A percentile compares a stretch with the other conserved stretches of the same genome.
Conservation (phyloP, 129 eudicot species). For the Escallonia rubra region DNA sequence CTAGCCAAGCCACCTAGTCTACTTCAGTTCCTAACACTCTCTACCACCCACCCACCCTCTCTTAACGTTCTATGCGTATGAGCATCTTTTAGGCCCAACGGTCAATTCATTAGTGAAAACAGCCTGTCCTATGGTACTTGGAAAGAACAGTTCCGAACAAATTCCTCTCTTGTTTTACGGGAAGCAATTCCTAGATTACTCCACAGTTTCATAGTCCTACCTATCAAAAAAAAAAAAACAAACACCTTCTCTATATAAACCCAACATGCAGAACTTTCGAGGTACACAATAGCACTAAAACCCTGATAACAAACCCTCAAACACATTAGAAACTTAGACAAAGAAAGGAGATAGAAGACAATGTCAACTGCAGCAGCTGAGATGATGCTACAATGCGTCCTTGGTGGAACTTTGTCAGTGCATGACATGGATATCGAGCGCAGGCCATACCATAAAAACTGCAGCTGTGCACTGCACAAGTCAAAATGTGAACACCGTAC, state of each 20-base stretch:
- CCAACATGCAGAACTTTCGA: background rate
- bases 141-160: background rate
- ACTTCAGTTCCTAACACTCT: background rate
- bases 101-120: background rate
- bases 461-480: slow-evolving; percentile 39
- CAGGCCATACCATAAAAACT: slow-evolving; percentile 43
- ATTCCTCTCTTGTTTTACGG: background rate
- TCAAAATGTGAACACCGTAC: slow-evolving; percentile 4
- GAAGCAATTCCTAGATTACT: background rate
- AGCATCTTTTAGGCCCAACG: background rate
- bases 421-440: slow-evolving; percentile 25
- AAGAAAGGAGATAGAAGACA: slow-evolving; percentile 3
- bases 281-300: background rate
- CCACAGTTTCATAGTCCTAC: background rate
- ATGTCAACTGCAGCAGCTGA: slow-evolving; percentile 27
- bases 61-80: background rate
- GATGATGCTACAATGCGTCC: slow-evolving; percentile 19
- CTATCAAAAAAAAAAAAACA: no score
- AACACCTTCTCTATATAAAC: slow-evolving; percentile 10
- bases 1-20: background rate
- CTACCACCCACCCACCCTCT: background rate
- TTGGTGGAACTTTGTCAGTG: slow-evolving; percentile 29
- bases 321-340: background rate
- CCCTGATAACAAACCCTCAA: background rate
- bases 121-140: background rate